Base-by-base conservation (phyloP, 2,329 filamentous ascomycete species). In the Phaeomoniella chlamydospora region DNA sequence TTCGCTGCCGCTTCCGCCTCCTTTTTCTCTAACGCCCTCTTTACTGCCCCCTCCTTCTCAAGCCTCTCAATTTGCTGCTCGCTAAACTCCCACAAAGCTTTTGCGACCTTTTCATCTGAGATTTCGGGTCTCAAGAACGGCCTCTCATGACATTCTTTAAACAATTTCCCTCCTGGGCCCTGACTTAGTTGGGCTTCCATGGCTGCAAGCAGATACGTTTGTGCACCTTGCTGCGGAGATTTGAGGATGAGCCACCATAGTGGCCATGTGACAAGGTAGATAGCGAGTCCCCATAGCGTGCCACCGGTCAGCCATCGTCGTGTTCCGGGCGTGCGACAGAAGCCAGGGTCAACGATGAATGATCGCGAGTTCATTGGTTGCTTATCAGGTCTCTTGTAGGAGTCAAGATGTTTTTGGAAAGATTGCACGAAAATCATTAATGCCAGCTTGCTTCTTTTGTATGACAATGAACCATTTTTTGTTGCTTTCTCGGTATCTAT, bases 191-290 rank as follows among this genome's bases (percentile, higher is more conserved):
- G 65, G 2, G 71, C 70, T 37, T 94, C 87, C 83, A 94, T 92
- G 2, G 77, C 77, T 1, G 87, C 87, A 45, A 78, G 79, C 5
- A 96, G 62, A 33, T 96, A 76, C 4, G 81, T 86, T 59, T 98
- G 87, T 1, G 88, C 83, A 2, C 84, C 90, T 59, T 82, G 77
- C 36, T 77, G 61, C 1, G 86, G 73, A 19, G 81, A 87, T 58
- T 98, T 96, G 36, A 98, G 65, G 1, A 94, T 56, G 15, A 98
- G 57, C 84, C 88, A 96, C 55, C 82, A 84, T 0, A 93, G 45
- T 1, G 80, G 69, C 67, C 88, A 98, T 19, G 75, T 73, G 9
- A 80, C 31, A 5, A 94, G 55, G 56, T 98, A 98, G 13, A 84
- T 34, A 0, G 77, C 55, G 14, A 98, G 64, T 0, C 87, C 87